Evolutionary conservation across 192 early-diverging fungal species (phyloP), one percentile per base, ranked within the genome.

Genomic region (Gorgonomyces haynaldii): DNA sequence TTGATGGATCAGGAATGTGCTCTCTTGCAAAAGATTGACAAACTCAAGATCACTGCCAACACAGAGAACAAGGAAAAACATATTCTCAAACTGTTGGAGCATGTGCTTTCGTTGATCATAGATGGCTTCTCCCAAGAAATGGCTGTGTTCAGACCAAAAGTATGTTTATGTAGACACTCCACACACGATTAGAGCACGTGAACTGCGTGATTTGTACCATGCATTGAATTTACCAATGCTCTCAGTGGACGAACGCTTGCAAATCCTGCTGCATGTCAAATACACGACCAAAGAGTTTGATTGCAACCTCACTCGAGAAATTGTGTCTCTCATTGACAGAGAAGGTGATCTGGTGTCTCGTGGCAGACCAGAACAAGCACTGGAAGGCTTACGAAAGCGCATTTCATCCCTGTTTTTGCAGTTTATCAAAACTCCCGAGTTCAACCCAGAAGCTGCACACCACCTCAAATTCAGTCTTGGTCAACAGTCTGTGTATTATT

Each of bases 231-330:
- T 60, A n/a, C 47, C 69, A 3, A 10, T 65, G 37, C 30, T 70
- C 5, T 62, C 67, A 10, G 62, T 78, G 1, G 76, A 78, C 50
- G 74, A 75, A 50, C 50, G 76, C 15, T 48, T 78, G 32, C 72
- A 78, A 42, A 69, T 78, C 21, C 35, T 78, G 26, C 48, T 78
- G 26, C 76, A 78, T 43, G 74, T 78, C 30, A 78, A 78, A 61
- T 78, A 74, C 47, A 78, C 65, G 17, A 71, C 72, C 46, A 78
- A 78, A 54, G 76, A 78, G 51, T 78, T 78, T 60, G 76, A 78
- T 52, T 78, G 76, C 40, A 60, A 64, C 19, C 31, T 78, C 28
- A 70, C 76, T 5, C 39, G 70, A 27, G 76, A 78, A 39, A 71
- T 78, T 25, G 68, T 78, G 1, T 66, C 76, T 40, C 57, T 78